Conservation (phyloP, 164 flowering plant genomes). For the Dillenia turbinata region DNA sequence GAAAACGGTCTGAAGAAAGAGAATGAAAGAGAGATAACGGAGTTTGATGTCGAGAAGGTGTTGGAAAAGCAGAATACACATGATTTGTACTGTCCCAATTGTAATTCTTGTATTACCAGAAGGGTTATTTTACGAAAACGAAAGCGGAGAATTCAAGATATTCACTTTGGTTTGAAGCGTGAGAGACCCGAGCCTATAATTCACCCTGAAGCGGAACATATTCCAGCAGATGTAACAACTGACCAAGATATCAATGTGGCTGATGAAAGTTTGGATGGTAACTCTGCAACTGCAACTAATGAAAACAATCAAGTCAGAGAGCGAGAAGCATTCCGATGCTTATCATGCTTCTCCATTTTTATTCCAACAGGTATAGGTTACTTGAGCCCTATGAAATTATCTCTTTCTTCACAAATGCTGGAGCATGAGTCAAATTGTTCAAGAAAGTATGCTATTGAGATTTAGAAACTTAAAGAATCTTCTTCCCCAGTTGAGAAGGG, state of each 20-base stretch:
- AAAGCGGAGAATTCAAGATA: constrained; percentile 26
- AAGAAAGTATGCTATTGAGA: background rate
- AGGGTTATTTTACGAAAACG: constrained; percentile 67
- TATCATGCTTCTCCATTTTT: constrained; percentile 73
- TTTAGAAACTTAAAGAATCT: background rate
- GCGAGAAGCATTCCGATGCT: constrained; percentile 60
- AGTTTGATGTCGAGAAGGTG: constrained; percentile 57
- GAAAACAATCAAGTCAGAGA: constrained; percentile 22
- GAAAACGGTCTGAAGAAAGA: constrained; percentile 19
- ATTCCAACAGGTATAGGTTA: constrained; percentile 50
- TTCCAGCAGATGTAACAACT: background rate
- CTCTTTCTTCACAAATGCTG: background rate
- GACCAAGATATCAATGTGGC: constrained; percentile 8
- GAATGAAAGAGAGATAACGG: constrained; percentile 29
- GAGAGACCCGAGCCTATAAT: constrained; percentile 20
- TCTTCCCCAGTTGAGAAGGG: background rate
- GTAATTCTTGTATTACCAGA: constrained; percentile 71
- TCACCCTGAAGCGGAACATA: constrained; percentile 7
- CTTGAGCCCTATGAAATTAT: background rate
- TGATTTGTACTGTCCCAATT: constrained; percentile 80
- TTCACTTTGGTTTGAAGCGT: constrained; percentile 23
- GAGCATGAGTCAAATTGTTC: too few species aligned
- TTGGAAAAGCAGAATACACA: constrained; percentile 70
- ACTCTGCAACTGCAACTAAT: constrained; percentile 9
- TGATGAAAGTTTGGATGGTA: constrained; percentile 6